phyloP scores from a whole-genome alignment of 768 basidiomycete species.

The Hysterangium stoloniferum region DNA sequence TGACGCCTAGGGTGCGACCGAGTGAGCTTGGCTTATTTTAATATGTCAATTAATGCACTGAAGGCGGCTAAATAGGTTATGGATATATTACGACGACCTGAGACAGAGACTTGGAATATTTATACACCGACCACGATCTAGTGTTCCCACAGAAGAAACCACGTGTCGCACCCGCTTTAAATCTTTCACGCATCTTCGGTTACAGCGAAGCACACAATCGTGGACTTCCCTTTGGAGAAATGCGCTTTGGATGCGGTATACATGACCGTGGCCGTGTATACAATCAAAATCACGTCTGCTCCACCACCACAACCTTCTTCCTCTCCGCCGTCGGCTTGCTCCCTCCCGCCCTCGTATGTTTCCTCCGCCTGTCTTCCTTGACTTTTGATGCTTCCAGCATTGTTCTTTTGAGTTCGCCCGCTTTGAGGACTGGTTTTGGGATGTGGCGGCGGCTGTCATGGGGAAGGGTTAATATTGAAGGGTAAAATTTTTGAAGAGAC shows the following conservation, averaged over 20 bases:
- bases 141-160: no score
- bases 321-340: slow-evolving; percentile 86
- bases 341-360: slow-evolving; percentile 80
- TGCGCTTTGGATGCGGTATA: neutral
- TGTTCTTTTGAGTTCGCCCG: slow-evolving; percentile 78
- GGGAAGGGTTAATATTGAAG: slow-evolving; percentile 9
- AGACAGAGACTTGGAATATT: no score
- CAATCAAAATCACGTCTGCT: slow-evolving; percentile 43
- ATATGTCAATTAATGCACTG: neutral
- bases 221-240: neutral
- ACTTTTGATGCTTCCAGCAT: slow-evolving; percentile 86
- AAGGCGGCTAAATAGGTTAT: neutral
- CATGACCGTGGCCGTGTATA: neutral
- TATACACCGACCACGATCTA: no score
- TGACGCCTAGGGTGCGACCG: neutral
- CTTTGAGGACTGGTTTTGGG: slow-evolving; percentile 87
- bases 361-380: slow-evolving; percentile 90
- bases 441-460: slow-evolving; percentile 62
- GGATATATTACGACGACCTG: neutral
- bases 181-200: neutral
- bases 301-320: slow-evolving; percentile 77
- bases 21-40: neutral
- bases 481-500: slow-evolving; percentile 1
- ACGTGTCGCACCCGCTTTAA: no score
- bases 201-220: neutral